These are phyloP conservation scores for Lyophyllum shimeji DNA, from an alignment of 768 basidiomycete species.

Conservation along the genomic window DNA sequence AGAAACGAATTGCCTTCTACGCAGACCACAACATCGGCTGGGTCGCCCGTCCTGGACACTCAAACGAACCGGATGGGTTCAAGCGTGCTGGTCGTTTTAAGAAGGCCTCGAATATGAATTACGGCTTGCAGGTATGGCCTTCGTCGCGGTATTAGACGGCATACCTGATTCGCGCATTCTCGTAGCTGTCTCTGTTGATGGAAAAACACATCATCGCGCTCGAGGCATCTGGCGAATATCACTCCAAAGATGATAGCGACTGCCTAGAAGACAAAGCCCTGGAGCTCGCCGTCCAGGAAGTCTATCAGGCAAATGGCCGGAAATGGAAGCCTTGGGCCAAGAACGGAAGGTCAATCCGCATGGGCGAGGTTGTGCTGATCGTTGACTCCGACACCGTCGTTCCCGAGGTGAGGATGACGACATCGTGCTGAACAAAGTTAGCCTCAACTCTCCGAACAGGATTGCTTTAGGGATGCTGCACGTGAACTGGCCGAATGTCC, in stretches of 20 bases:
- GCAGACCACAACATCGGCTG: slow-evolving; percentile 77
- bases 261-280: slow-evolving; percentile 72
- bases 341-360: slow-evolving; percentile 71
- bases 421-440: background rate
- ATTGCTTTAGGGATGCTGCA: slow-evolving; percentile 89
- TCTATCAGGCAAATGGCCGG: slow-evolving; percentile 54
- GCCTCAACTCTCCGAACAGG: slow-evolving; percentile 39
- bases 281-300: slow-evolving; percentile 72
- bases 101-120: slow-evolving; percentile 91
- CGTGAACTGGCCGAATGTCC: slow-evolving; percentile 81
- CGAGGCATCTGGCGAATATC: slow-evolving; percentile 38
- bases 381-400: slow-evolving; percentile 82
- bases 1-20: slow-evolving; percentile 73
- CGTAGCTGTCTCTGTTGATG: slow-evolving; percentile 63
- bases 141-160: background rate
- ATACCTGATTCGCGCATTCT: slow-evolving; percentile 2
- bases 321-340: slow-evolving; percentile 74
- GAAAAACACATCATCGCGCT: slow-evolving; percentile 50
- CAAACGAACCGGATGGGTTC: slow-evolving; percentile 59
- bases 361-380: slow-evolving; percentile 79
- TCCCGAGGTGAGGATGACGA: slow-evolving; percentile 51
- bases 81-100: slow-evolving; percentile 88
- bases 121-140: slow-evolving; percentile 47
- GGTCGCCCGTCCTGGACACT: slow-evolving; percentile 79
- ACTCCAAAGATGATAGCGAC: slow-evolving; percentile 36